Percentiles rank a stretch among this genome's conserved stretches.
These are phyloP conservation scores for Sedum album DNA, from an alignment of 164 flowering plant species.

Conservation along the genomic window DNA sequence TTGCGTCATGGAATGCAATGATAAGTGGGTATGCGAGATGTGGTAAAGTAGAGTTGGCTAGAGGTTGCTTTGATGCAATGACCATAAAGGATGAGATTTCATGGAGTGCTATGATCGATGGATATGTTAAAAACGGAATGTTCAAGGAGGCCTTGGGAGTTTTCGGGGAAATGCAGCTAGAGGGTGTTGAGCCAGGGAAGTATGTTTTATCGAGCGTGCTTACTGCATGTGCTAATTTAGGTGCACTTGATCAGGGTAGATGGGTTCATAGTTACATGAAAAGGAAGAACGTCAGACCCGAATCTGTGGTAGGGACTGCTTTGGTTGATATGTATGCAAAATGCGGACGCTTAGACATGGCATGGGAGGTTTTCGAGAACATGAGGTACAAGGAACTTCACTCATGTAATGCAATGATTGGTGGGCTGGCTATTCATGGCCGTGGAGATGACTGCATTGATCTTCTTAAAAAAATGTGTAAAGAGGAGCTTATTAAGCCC, in stretches of 20 bases:
- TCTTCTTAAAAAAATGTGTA: conserved; percentile 24
- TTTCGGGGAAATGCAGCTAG: conserved; percentile 36
- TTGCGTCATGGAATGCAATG: conserved; percentile 47
- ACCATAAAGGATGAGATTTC: conserved; percentile 36
- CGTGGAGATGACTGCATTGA: conserved; percentile 25
- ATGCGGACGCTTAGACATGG: conserved; percentile 31
- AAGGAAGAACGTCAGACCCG: conserved; percentile 20
- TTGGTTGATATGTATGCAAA: conserved; percentile 41
- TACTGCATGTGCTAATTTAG: conserved; percentile 38
- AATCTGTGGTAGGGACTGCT: conserved; percentile 26
- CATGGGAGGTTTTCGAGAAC: conserved; percentile 31
- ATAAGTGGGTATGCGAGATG: conserved; percentile 31
- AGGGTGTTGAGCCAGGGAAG: conserved; percentile 20
- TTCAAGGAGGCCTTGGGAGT: conserved; percentile 36
- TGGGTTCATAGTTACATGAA: conserved; percentile 29
- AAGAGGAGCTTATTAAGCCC: conserved; percentile 16
- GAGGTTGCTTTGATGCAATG: conserved; percentile 32
- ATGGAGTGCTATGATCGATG: conserved; percentile 66
- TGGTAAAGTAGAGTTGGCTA: conserved; percentile 32
- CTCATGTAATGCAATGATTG: conserved; percentile 41
- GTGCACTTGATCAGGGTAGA: conserved; percentile 40
- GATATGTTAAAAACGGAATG: conserved; percentile 26
- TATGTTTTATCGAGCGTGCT: conserved; percentile 28
- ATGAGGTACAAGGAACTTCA: conserved; percentile 25
- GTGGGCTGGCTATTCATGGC: conserved; percentile 39